phyloP scores from a whole-genome alignment of 441 rosid species.

The Erodium texanum region DNA sequence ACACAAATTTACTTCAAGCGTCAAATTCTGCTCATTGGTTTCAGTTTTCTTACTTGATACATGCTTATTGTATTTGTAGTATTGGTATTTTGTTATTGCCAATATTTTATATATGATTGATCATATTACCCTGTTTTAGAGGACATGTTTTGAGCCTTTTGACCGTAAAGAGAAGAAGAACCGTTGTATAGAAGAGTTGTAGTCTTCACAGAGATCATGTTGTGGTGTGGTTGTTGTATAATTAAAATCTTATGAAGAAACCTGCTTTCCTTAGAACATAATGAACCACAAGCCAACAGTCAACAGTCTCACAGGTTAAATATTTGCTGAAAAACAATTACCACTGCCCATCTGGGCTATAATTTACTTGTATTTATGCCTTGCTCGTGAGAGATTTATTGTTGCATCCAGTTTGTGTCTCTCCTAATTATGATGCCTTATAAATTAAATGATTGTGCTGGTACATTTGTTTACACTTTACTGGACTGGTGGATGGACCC shows the following conservation, averaged over 20 bases:
- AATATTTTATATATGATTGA: background rate
- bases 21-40: background rate
- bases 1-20: background rate
- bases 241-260: background rate
- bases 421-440: background rate
- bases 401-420: background rate
- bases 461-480: no score
- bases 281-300: background rate
- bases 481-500: background rate
- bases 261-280: background rate
- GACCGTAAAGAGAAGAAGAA: background rate
- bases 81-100: no score
- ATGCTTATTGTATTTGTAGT: background rate
- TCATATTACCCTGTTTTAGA: background rate
- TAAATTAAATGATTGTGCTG: background rate
- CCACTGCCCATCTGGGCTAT: background rate
- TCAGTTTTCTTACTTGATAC: background rate
- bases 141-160: background rate
- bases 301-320: background rate
- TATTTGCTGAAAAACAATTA: no score
- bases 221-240: no score
- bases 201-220: no score
- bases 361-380: background rate
- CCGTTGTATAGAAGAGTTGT: background rate
- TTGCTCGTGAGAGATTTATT: background rate